phyloP scores from a whole-genome alignment of 2,329 filamentous ascomycete species.

The Dryadomyces quercus-mongolicae region DNA sequence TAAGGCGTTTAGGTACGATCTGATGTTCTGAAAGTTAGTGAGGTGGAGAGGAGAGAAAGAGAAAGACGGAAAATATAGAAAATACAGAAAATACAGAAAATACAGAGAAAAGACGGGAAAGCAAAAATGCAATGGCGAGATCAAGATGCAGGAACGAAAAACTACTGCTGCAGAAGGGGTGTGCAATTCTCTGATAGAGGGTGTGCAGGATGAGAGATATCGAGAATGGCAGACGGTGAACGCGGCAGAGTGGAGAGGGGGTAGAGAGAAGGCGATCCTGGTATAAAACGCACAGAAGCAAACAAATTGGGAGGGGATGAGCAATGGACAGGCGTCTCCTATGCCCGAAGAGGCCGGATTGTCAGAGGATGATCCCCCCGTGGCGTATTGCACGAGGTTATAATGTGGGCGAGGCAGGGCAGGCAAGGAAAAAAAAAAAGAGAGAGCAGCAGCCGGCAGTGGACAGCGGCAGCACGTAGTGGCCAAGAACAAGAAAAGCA shows the following conservation, averaged over 20 bases:
- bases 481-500: background rate
- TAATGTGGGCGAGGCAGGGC: background rate
- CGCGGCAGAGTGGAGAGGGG: too few relatives aligned
- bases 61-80: background rate
- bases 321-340: too few relatives aligned
- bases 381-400: too few relatives aligned
- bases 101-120: background rate
- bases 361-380: too few relatives aligned
- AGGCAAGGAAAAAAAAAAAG: background rate
- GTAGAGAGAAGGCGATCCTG: too few relatives aligned
- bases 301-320: too few relatives aligned
- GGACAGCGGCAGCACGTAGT: background rate
- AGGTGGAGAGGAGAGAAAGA: background rate
- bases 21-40: background rate
- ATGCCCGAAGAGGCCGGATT: too few relatives aligned
- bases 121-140: conserved; percentile 8
- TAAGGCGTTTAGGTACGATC: too few relatives aligned
- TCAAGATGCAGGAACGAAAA: conserved; percentile 12
- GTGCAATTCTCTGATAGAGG: background rate
- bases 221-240: too few relatives aligned
- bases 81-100: background rate
- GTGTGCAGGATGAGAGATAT: background rate
- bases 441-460: background rate
- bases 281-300: too few relatives aligned
- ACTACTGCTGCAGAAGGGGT: background rate